A percentile compares a stretch with the other conserved stretches of the same genome.
Evolutionary conservation across 257 asterid genomes (phyloP).

Genomic region (Echites panduratus): DNA sequence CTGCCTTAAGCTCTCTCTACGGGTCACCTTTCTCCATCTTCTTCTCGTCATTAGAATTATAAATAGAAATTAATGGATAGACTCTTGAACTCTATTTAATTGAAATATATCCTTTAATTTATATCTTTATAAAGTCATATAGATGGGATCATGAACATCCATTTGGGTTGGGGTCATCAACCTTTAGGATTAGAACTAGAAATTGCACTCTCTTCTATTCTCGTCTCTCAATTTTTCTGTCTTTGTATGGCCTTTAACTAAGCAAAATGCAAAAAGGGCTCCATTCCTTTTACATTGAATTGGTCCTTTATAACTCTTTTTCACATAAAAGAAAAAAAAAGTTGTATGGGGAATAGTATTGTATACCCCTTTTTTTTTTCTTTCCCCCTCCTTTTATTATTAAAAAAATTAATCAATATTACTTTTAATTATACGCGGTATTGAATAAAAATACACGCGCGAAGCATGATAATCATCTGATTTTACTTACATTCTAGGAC

Average conservation of each 20-base stretch:
- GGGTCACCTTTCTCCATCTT: conserved; percentile 8
- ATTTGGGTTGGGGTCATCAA: too few species aligned
- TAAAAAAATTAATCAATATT: too few species aligned
- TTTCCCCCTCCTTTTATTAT: too few species aligned
- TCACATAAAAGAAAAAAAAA: background rate
- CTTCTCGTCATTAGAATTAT: too few species aligned
- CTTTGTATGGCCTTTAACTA: background rate
- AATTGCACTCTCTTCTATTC: too few species aligned
- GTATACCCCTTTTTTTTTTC: too few species aligned
- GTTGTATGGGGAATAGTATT: background rate
- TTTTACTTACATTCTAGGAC: background rate
- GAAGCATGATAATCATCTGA: background rate
- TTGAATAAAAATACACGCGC: background rate
- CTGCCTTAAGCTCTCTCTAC: conserved; percentile 14
- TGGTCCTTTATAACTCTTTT: background rate
- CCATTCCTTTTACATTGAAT: background rate
- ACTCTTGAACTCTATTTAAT: too few species aligned
- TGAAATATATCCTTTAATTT: too few species aligned
- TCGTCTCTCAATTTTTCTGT: background rate
- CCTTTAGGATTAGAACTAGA: too few species aligned
- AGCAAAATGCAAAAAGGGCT: background rate
- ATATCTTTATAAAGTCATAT: too few species aligned
- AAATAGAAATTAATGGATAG: too few species aligned
- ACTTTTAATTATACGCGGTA: background rate
- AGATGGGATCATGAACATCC: too few species aligned